Evolutionary conservation across 108 stramenopile genomes (phyloP), one percentile per base, ranked within the genome.

Genomic region (Nitzschia sp.): DNA sequence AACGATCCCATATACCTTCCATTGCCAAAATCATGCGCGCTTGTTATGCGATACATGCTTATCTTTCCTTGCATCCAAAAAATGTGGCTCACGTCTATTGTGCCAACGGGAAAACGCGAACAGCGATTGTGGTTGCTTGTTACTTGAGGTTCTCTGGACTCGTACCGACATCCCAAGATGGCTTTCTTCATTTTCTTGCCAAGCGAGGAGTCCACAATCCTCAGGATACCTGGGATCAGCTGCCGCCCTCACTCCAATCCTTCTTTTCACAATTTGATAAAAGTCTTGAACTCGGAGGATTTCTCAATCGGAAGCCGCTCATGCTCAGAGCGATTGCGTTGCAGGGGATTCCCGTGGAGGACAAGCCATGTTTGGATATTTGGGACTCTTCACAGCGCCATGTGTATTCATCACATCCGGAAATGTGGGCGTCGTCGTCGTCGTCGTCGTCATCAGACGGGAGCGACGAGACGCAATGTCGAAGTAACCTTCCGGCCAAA

Each of bases 341-440:
- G n/a, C 85, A 89, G 58, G 93, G 93, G n/a, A 76, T 96, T 8
- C 95, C 95, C 0, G 87, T 96, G 41, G 95, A 93, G 65, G 93
- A 93, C 52, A 77, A 90, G 63, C 95, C 95, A 0, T 87, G 87
- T 63, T 53, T 96, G 10, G 92, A 96, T 73, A 85, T 96, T 54
- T 96, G 88, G 85, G 85, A 88, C 37, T 51, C 77, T 14, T 65
- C 71, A 38, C 41, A 72, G 54, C 19, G 44, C 7, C 81, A 70
- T 53, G 68, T 82, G 12, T 82, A 75, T 48, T 63, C 77, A 10
- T 73, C 71, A 26, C 77, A 78, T 62, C 77, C 77, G 29, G 67
- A 79, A 62, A 61, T 76, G 54, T 81, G 75, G 63, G 65, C 63
- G 8, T 77, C 50, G 17, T 15, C n/a, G 17, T 48, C 43, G 10